phyloP scores from a whole-genome alignment of 345 rosid genomes.

The Leavenworthia alabamica region DNA sequence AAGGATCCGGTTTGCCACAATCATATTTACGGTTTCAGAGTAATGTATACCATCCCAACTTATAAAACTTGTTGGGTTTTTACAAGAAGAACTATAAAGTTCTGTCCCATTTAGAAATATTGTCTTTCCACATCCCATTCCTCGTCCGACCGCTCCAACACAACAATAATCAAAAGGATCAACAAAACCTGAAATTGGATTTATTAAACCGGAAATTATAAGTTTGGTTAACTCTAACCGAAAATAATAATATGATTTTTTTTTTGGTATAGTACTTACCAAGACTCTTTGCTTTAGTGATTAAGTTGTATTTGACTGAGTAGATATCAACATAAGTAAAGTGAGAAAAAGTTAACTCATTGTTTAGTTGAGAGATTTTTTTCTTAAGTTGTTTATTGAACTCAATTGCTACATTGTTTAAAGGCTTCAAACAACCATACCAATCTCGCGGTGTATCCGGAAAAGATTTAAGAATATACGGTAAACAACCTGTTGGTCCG shows the following conservation, averaged over 20 bases:
- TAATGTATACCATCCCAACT: conserved; percentile 88
- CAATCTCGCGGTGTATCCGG: conserved; percentile 27
- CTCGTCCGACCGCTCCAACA: conserved; percentile 53
- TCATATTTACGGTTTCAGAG: conserved; percentile 50
- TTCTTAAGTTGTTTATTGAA: conserved; percentile 62
- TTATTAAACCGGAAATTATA: neutral
- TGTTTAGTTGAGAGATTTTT: conserved; percentile 34
- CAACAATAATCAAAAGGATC: conserved; percentile 63
- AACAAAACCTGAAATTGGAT: conserved; percentile 46
- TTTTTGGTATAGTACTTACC: conserved; percentile 35
- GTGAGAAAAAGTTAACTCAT: conserved; percentile 40
- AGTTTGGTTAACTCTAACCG: neutral
- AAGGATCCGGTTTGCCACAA: conserved; percentile 43
- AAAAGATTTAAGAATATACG: conserved; percentile 36
- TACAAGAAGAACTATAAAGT: conserved; percentile 54
- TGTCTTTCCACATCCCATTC: conserved; percentile 58
- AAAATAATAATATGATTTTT: neutral
- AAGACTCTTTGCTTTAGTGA: conserved; percentile 38
- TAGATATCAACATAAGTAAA: conserved; percentile 64
- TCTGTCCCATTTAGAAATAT: conserved; percentile 53
- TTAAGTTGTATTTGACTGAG: conserved; percentile 50
- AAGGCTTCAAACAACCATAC: conserved; percentile 54
- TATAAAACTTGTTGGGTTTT: conserved; percentile 43
- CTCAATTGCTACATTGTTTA: conserved; percentile 53
- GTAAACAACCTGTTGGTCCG: conserved; percentile 76